Base-by-base conservation (phyloP, 2,329 filamentous ascomycete species). In the Scedosporium boydii region DNA sequence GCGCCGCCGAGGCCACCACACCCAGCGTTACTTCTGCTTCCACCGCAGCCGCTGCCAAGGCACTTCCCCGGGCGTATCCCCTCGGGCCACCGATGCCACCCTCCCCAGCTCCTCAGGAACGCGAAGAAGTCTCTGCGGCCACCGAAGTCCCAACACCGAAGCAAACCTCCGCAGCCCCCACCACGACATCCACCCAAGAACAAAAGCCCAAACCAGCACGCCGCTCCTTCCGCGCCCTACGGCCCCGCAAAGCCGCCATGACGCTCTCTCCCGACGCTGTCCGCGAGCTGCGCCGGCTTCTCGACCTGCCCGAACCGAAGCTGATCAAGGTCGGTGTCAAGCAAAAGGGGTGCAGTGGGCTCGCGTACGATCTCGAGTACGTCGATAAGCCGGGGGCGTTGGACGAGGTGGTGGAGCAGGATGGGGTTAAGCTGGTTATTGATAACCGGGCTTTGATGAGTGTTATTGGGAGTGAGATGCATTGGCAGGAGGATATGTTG, bases 401-500 rank as follows among this genome's bases (percentile, higher is more conserved):
- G 69, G 95, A 99, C 70, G 95, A 99, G 75, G 82, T 87, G 60
- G 91, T 99, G 1, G 93, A 96, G 72, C 95, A 99, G 73, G 95
- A 98, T 70, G 95, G 93, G 0, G 93, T 99, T 63, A 93, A 90
- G 76, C 93, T 99, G 41, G 75, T 98, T 73, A 95, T 99, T 63
- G 95, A 99, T 75, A 96, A 91, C 81, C 98, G 97, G 79, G 95
- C 95, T 51, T 78, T 99, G 59, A 93, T 99, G 73, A 98, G 93
- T 75, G 98, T 99, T 61, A 97, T 99, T 69, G 95, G 95, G 4
- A 96, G 90, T 71, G 93, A 98, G 77, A 99, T 99, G 95, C 95
- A 99, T 72, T 99, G 93, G 93, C 82, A 93, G 10, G 93, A 98
- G 76, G 95, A 98, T 70, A 96, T 96, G 78, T 78, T 99, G 66